These are phyloP conservation scores for Prosopis cineraria DNA, from an alignment of 306 rosid species.

Conservation along the genomic window DNA sequence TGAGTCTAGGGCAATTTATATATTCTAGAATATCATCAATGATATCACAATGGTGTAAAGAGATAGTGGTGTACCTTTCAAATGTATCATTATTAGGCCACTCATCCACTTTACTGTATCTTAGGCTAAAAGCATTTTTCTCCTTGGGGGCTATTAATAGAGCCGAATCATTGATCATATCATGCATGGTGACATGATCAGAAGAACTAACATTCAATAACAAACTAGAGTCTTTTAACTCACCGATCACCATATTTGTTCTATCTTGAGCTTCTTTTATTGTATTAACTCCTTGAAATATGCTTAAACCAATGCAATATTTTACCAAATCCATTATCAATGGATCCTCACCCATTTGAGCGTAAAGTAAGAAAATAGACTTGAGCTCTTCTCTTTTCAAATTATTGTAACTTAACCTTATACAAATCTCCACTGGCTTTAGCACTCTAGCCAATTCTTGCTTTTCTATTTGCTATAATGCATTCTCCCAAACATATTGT, in stretches of 20 bases:
- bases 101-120: background rate
- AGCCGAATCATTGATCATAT: constrained; percentile 6
- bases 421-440: background rate
- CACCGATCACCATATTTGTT: background rate
- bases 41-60: background rate
- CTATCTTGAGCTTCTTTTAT: background rate
- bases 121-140: background rate
- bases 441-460: background rate
- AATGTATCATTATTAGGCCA: constrained; percentile 23
- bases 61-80: background rate
- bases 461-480: background rate
- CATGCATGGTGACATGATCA: constrained; percentile 32
- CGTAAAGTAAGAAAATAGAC: constrained; percentile 33
- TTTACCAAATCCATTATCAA: background rate
- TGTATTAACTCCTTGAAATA: constrained; percentile 21
- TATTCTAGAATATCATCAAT: background rate
- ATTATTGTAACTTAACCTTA: constrained; percentile 36
- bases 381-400: constrained; percentile 29
- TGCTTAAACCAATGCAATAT: background rate
- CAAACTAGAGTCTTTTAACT: constrained; percentile 13
- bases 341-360: background rate
- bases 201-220: constrained; percentile 14
- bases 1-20: background rate
- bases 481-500: background rate
- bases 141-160: constrained; percentile 21